A percentile compares a stretch with the other conserved stretches of the same genome.
These are phyloP conservation scores for Penicillium cinerascens DNA, from an alignment of 495 filamentous ascomycete species.

Conservation along the genomic window DNA sequence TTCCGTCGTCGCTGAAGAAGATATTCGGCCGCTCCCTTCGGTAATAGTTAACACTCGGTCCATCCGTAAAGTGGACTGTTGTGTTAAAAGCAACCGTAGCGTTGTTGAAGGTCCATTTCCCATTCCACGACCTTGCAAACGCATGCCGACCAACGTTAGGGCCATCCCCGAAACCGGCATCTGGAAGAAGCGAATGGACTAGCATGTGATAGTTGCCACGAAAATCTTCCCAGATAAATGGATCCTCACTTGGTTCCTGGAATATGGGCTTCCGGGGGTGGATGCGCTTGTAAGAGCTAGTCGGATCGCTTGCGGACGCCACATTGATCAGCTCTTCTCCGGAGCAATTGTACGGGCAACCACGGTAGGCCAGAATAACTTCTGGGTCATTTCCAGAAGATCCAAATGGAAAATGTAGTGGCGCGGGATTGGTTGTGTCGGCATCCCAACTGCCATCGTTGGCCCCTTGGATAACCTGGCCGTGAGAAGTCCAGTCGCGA, in stretches of 20 bases:
- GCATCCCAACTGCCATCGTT: slow-evolving; percentile 15
- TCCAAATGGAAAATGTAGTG: slow-evolving; percentile 21
- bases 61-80: slow-evolving; percentile 34
- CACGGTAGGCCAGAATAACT: slow-evolving; percentile 18
- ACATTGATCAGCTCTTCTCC: slow-evolving; percentile 18
- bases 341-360: slow-evolving; percentile 17
- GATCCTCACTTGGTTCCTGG: slow-evolving; percentile 28
- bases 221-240: slow-evolving; percentile 40
- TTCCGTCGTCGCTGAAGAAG: slow-evolving; percentile 39
- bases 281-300: slow-evolving; percentile 13
- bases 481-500: slow-evolving; percentile 12
- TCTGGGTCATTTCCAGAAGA: not conserved
- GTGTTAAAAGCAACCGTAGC: slow-evolving; percentile 33
- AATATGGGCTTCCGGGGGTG: slow-evolving; percentile 15
- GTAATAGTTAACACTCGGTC: slow-evolving; percentile 23
- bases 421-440: slow-evolving; percentile 29
- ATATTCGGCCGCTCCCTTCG: slow-evolving; percentile 38
- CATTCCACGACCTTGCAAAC: slow-evolving; percentile 32
- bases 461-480: slow-evolving; percentile 11
- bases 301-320: slow-evolving; percentile 9
- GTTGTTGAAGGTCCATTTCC: slow-evolving; percentile 37
- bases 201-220: slow-evolving; percentile 40
- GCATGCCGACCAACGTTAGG: slow-evolving; percentile 37
- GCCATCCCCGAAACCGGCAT: slow-evolving; percentile 28
- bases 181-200: slow-evolving; percentile 34